Base-by-base conservation (phyloP, 805 yeast species). In the Teunomyces funiuensis region DNA sequence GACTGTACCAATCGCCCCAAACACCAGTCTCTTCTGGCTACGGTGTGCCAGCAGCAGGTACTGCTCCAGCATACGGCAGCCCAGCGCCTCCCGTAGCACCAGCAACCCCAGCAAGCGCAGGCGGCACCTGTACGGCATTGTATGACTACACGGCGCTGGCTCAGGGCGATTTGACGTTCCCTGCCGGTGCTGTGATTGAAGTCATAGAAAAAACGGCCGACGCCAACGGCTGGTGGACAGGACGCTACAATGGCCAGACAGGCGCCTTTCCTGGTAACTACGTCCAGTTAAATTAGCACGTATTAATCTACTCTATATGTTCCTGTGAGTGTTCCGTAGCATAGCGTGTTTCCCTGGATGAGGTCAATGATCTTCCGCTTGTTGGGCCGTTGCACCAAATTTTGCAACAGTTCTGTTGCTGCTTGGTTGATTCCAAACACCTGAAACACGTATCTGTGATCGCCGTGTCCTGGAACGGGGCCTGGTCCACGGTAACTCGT, bases 161-260 rank as follows among this genome's bases (percentile, higher is more conserved):
- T 0, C 86, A 77, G 23, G 98, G 98, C 16, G 99, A 93, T 59
- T 73, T 93, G 57, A 66, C 85, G 14, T 88, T 93, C 69, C 75
- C 82, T 25, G 96, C 96, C 0, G 99, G 98, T 16, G 85, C 90
- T 15, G 76, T 81, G 22, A 90, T 93, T 50, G 86, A 87, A 53
- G 74, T 93, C 45, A 79, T 89, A 3, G 86, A 88, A 58, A 82
- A 88, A 56, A 85, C 96, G 1, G 73, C 79, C 0, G 96, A 89
- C 60, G 76, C 82, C 40, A 88, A 88, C 55, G 99, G 96, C 5
- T 93, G 99, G 99, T 93, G 99, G 99, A 88, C 97, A 0, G 99
- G 99, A 10, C 67, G 74, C 28, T 69, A 77, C 47, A 87, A 88
- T 53, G 97, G 97, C 6, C 83, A 74, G 44, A 82, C 84, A 44